These are phyloP conservation scores for Picea abies DNA, from an alignment of 83 land plant species.

Conservation along the genomic window DNA sequence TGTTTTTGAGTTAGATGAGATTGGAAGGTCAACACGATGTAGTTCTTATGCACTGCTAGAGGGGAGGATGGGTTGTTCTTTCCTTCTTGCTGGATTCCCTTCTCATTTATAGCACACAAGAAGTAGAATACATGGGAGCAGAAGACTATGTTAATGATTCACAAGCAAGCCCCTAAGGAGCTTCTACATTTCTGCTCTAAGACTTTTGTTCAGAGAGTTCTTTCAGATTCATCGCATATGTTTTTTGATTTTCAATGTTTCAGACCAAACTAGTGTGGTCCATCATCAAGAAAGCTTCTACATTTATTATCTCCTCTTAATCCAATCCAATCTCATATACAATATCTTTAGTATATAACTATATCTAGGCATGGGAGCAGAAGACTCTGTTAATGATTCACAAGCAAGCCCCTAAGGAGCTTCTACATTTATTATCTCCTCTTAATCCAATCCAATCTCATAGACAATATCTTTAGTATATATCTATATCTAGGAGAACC, in stretches of 20 bases:
- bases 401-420: conserved; percentile 10
- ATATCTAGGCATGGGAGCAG: no score
- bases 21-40: conserved; percentile 71
- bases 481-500: conserved; percentile 53
- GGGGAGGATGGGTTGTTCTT: conserved; percentile 94
- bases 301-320: conserved; percentile 72
- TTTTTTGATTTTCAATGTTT: no score
- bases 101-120: conserved; percentile 52
- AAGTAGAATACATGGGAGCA: conserved; percentile 69
- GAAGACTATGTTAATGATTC: no score
- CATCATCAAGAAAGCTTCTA: conserved; percentile 72
- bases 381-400: no score
- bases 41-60: conserved; percentile 85
- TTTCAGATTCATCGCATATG: no score
- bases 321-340: conserved; percentile 81
- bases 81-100: conserved; percentile 84
- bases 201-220: no score
- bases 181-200: conserved; percentile 35
- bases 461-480: conserved; percentile 74
- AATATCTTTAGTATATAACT: conserved; percentile 66
- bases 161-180: not conserved
- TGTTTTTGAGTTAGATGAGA: conserved; percentile 62
- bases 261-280: no score
- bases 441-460: conserved; percentile 85
- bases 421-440: conserved; percentile 72